A percentile compares a stretch with the other conserved stretches of the same genome.
Evolutionary conservation across 202 grass and related monocot species (phyloP).

Genomic region (Dendrocalamus latiflorus): DNA sequence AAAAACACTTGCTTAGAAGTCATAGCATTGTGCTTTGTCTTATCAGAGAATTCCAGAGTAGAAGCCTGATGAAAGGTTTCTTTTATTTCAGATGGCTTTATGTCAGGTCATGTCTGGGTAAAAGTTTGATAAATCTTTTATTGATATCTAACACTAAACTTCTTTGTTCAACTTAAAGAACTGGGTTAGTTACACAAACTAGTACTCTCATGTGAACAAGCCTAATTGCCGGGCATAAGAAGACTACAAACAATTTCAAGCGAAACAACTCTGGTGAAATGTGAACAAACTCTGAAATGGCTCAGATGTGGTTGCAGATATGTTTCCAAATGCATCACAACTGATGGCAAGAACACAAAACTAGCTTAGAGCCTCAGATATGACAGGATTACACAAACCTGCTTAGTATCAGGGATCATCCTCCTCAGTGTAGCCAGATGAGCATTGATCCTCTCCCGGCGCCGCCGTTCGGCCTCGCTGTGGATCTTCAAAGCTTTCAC

Average conservation of each 20-base stretch:
- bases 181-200: background rate
- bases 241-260: background rate
- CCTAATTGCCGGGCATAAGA: background rate
- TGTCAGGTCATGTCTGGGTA: background rate
- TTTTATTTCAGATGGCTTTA: background rate
- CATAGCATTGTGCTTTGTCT: background rate
- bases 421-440: constrained; percentile 66
- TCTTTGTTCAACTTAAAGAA: background rate
- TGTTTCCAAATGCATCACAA: background rate
- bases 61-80: background rate
- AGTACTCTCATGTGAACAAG: background rate
- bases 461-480: constrained; percentile 88
- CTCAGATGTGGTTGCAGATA: background rate
- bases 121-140: background rate
- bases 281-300: background rate
- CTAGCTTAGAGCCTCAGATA: too few relatives aligned
- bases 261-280: background rate
- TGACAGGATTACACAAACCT: constrained; percentile 37
- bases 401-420: constrained; percentile 66
- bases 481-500: constrained; percentile 74
- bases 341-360: background rate
- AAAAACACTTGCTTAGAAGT: background rate
- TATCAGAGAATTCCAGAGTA: background rate
- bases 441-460: constrained; percentile 85
- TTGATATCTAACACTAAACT: background rate